Evolutionary conservation across 169 alveolate genomes (phyloP), one percentile per base, ranked within the genome.

Genomic region (Babesia divergens): DNA sequence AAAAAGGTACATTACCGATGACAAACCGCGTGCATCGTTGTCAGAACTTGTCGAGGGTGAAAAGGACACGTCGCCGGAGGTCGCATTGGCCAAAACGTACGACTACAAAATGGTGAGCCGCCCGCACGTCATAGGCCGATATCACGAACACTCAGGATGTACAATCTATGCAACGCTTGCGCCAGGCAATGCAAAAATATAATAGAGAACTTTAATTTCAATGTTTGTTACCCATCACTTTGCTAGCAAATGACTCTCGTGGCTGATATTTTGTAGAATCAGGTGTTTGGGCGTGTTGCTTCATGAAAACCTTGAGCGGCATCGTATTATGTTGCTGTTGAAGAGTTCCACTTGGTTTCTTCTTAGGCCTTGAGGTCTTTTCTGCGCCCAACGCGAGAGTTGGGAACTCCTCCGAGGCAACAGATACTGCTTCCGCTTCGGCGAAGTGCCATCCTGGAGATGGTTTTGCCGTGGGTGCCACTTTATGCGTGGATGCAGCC

Each of bases 31-130:
- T 11, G n/a, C 7, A 3, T 34, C 20, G 16, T 6, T 14, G 14
- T 22, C 28, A 58, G 80, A 59, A 8, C 13, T 49, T 3, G 50
- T 59, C 22, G 84, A 74, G 60, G 95, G 94, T 16, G 72, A 64
- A 37, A 76, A 90, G 65, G 97, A 93, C 79, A 92, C 97, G 29
- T 43, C 62, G 29, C 94, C 96, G 4, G 95, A 93, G 56, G 91
- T 81, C 46, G 96, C 94, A 40, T 65, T 89, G 14, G 83, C 68
- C 55, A 72, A 83, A 65, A 93, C 96, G 44, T 93, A 92, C 84
- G 82, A 88, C 62, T 88, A 88, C 60, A 65, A 81, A 52, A 64
- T 67, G 89, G 89, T 82, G 52, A 24, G 56, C 1, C 20, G 13
- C 40, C 1, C 46, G n/a, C 32, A 18, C 38, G 8, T 26, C 47